Evolutionary conservation across 1,139 yeast genomes (phyloP).

Genomic region (Meyerozyma smithsonii): DNA sequence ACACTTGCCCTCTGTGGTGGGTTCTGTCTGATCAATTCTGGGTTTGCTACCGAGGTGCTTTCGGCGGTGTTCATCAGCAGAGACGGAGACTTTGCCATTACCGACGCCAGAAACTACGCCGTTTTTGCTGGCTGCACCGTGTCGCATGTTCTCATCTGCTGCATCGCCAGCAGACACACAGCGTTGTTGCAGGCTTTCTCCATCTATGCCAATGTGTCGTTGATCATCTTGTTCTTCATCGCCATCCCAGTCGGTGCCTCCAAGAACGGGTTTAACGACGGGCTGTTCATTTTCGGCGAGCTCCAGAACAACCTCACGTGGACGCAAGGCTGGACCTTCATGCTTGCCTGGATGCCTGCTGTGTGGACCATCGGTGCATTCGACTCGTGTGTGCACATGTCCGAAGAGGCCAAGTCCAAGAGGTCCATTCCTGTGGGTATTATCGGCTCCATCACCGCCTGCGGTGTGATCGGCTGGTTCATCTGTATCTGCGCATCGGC

Average conservation of each 20-base stretch:
- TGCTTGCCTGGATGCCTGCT: conserved; percentile 27
- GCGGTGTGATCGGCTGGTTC: conserved; percentile 19
- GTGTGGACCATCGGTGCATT: conserved; percentile 32
- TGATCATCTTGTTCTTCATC: conserved; percentile 17
- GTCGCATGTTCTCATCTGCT: conserved; percentile 25
- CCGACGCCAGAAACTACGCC: conserved; percentile 30
- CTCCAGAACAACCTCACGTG: conserved; percentile 15
- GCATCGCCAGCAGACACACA: conserved; percentile 23
- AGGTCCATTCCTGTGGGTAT: conserved; percentile 26
- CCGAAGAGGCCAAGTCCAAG: conserved; percentile 27
- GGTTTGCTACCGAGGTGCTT: conserved; percentile 32
- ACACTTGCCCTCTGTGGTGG: conserved; percentile 34
- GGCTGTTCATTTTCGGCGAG: conserved; percentile 15
- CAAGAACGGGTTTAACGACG: conserved; percentile 3
- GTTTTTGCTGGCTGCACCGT: conserved; percentile 32
- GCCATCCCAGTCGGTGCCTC: conserved; percentile 26
- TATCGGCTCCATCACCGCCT: conserved; percentile 25
- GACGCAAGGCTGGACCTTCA: conserved; percentile 20
- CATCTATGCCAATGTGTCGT: conserved; percentile 15
- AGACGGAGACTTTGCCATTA: conserved; percentile 29
- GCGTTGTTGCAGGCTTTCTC: conserved; percentile 19
- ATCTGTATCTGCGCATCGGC: conserved; percentile 17
- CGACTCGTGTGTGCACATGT: conserved; percentile 28
- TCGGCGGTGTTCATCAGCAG: conserved; percentile 29
- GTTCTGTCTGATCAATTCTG: conserved; percentile 35